Conservation (phyloP, 2,329 filamentous ascomycete species). For the Pseudopyricularia javanii region DNA sequence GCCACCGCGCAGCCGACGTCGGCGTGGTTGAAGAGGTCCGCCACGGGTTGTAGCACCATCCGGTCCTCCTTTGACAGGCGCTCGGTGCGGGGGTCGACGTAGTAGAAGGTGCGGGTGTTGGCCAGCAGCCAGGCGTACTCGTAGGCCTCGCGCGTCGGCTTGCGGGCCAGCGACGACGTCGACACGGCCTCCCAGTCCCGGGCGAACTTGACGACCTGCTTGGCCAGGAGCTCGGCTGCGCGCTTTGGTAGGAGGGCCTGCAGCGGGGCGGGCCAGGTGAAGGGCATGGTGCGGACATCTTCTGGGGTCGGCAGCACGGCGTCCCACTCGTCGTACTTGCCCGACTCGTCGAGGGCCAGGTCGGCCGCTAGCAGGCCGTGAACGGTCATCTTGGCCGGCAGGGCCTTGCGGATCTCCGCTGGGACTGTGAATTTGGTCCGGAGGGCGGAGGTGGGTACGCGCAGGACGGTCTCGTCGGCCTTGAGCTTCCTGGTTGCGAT, state of each 20-base stretch:
- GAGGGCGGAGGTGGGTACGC: conserved; percentile 51
- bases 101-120: conserved; percentile 51
- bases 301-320: conserved; percentile 51
- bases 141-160: conserved; percentile 20
- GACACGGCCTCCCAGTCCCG: conserved; percentile 22
- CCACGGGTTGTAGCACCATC: conserved; percentile 58
- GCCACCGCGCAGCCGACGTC: conserved; percentile 35
- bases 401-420: conserved; percentile 32
- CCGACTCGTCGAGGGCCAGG: conserved; percentile 40
- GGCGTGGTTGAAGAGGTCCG: conserved; percentile 55
- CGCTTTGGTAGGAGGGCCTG: conserved; percentile 31
- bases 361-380: conserved; percentile 65
- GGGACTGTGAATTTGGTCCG: conserved; percentile 52
- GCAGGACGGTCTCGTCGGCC: conserved; percentile 43
- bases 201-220: conserved; percentile 34
- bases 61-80: conserved; percentile 37
- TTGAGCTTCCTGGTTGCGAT: conserved; percentile 55
- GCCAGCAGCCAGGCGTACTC: conserved; percentile 42
- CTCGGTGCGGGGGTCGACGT: conserved; percentile 31
- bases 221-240: conserved; percentile 31
- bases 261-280: conserved; percentile 32
- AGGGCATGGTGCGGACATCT: conserved; percentile 41
- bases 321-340: conserved; percentile 45
- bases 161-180: neutral
- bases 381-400: conserved; percentile 43